Conservation (phyloP, 805 yeast species). For the Lipomyces yamadae region DNA sequence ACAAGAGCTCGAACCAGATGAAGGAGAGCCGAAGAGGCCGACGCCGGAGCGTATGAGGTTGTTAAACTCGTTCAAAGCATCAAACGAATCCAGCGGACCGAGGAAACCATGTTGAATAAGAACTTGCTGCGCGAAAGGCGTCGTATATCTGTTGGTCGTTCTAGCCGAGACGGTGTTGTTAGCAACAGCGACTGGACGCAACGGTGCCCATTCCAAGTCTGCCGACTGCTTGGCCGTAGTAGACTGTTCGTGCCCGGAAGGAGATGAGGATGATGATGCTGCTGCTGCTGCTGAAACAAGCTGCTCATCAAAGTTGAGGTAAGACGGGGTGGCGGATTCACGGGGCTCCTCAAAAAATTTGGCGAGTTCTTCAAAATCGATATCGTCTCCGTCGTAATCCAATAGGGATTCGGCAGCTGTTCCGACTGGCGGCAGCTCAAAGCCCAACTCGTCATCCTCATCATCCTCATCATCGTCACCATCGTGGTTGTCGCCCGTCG, state of each 20-base stretch:
- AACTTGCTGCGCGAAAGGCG: slow-evolving; percentile 29
- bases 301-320: background rate
- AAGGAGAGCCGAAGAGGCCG: background rate
- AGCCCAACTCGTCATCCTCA: background rate
- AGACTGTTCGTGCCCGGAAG: background rate
- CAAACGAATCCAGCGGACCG: slow-evolving; percentile 29
- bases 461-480: background rate
- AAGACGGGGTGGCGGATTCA: background rate
- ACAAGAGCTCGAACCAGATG: background rate
- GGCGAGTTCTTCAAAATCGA: background rate
- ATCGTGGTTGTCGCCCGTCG: background rate
- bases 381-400: background rate
- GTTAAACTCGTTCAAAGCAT: slow-evolving; percentile 27
- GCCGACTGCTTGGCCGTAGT: background rate
- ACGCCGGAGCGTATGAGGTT: slow-evolving; percentile 10
- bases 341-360: background rate
- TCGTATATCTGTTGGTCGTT: slow-evolving; percentile 20
- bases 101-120: slow-evolving; percentile 24
- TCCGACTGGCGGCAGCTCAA: background rate
- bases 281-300: background rate
- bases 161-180: background rate
- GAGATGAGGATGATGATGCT: background rate
- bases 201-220: background rate
- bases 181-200: background rate
- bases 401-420: background rate